Percentiles rank a stretch among this genome's conserved stretches.
Conservation (phyloP, 148 eudicot genomes). For the Vaccinium macrocarpon region DNA sequence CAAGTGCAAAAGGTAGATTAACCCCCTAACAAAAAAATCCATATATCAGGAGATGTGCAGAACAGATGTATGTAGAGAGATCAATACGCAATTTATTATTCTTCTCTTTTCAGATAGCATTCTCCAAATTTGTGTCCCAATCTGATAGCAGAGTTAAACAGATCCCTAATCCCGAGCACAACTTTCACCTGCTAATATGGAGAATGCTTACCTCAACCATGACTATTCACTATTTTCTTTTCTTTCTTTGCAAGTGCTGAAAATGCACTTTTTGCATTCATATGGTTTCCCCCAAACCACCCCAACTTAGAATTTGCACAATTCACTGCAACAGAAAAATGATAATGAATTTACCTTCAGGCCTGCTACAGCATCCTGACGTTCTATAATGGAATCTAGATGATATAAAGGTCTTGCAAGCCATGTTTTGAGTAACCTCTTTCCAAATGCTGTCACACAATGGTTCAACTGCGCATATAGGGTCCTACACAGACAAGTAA, state of each 20-base stretch:
- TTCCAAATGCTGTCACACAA: conserved; percentile 88
- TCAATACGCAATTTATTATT: neutral
- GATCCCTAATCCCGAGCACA: neutral
- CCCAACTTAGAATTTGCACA: neutral
- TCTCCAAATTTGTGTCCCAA: neutral
- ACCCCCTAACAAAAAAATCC: conserved; percentile 43
- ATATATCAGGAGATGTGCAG: conserved; percentile 23
- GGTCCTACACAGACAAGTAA: conserved; percentile 47
- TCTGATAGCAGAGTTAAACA: neutral
- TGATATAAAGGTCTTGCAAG: conserved; percentile 89
- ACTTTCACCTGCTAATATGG: conserved; percentile 1
- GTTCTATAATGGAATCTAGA: conserved; percentile 57
- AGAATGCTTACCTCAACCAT: neutral
- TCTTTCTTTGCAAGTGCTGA: neutral
- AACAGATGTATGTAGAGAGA: neutral
- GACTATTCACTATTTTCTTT: neutral
- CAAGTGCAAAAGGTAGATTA: conserved; percentile 59
- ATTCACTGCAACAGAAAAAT: neutral
- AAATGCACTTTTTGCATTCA: neutral
- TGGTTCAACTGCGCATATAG: conserved; percentile 81
- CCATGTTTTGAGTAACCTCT: conserved; percentile 90
- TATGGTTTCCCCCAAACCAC: neutral
- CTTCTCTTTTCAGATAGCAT: neutral
- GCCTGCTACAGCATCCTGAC: conserved; percentile 92
- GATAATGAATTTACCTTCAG: conserved; percentile 47